Conservation (phyloP, 495 filamentous ascomycete genomes). For the Neurospora cerealis region DNA sequence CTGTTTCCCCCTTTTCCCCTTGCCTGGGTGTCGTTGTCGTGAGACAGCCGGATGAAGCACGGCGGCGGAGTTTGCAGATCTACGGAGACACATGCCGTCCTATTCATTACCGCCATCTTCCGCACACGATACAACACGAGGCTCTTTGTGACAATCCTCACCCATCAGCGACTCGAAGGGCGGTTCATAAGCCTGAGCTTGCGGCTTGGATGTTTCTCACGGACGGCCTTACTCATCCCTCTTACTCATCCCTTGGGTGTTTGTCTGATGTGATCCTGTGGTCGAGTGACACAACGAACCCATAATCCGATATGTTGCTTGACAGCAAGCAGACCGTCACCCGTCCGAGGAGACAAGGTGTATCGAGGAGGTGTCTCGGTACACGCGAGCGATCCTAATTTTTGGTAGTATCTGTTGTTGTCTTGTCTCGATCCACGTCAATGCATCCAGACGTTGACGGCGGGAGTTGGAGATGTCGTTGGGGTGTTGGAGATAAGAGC, state of each 20-base stretch:
- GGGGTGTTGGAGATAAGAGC: background rate
- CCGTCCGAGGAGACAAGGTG: background rate
- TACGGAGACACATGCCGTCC: background rate
- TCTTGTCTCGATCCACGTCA: background rate
- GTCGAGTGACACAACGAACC: background rate
- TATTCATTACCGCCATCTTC: background rate
- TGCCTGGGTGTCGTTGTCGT: background rate
- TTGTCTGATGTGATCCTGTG: background rate
- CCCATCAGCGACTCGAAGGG: background rate
- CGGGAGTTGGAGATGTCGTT: background rate
- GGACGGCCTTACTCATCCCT: background rate
- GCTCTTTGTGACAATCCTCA: background rate
- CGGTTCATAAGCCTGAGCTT: background rate
- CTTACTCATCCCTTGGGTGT: background rate
- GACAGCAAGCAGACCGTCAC: background rate
- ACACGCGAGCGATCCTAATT: background rate
- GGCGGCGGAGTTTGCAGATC: background rate
- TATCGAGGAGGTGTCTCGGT: background rate
- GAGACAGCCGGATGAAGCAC: background rate
- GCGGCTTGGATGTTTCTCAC: background rate
- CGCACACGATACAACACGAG: background rate
- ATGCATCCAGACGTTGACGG: background rate
- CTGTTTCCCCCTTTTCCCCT: background rate
- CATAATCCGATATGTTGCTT: background rate
- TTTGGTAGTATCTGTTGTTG: background rate